A percentile compares a stretch with the other conserved stretches of the same genome.
Evolutionary conservation across 2,329 filamentous ascomycete genomes (phyloP).

Genomic region (Pseudogymnoascus sp.): DNA sequence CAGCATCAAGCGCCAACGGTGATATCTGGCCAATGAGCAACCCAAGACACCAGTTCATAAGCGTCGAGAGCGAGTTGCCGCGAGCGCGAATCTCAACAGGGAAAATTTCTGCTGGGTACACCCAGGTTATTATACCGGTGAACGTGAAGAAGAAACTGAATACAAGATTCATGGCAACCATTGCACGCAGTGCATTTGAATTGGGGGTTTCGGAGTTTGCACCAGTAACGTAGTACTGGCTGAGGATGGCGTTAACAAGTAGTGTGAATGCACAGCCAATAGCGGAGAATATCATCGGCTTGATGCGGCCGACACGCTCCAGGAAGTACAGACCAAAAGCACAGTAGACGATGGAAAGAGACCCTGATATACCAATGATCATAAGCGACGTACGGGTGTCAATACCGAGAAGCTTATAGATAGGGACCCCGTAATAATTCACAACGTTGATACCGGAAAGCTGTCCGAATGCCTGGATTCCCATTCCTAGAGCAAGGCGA

Average conservation of each 20-base stretch:
- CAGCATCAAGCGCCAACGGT: slow-evolving; percentile 48
- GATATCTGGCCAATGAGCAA: slow-evolving; percentile 48
- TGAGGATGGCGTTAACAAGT: slow-evolving; percentile 47
- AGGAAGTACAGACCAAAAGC: slow-evolving; percentile 28
- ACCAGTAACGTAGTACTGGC: slow-evolving; percentile 33
- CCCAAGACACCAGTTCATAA: slow-evolving; percentile 52
- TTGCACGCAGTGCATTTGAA: slow-evolving; percentile 40
- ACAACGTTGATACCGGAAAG: slow-evolving; percentile 42
- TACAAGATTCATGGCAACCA: slow-evolving; percentile 50
- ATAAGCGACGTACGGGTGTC: slow-evolving; percentile 38
- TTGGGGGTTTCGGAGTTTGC: slow-evolving; percentile 38
- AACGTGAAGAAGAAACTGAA: slow-evolving; percentile 40
- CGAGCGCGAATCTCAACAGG: slow-evolving; percentile 52
- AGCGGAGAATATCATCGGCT: slow-evolving; percentile 35
- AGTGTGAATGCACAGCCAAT: slow-evolving; percentile 45
- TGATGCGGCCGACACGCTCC: slow-evolving; percentile 28
- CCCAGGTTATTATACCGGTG: slow-evolving; percentile 50
- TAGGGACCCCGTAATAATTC: slow-evolving; percentile 33
- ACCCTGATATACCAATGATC: slow-evolving; percentile 45
- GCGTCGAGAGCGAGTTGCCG: slow-evolving; percentile 53
- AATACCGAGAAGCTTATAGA: slow-evolving; percentile 28
- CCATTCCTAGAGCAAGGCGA: slow-evolving; percentile 40
- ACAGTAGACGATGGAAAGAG: slow-evolving; percentile 41
- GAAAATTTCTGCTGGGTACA: slow-evolving; percentile 53
- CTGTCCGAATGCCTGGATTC: slow-evolving; percentile 42